Base-by-base conservation (phyloP, 352 stramenopile species). In the Phytophthora brassicae region DNA sequence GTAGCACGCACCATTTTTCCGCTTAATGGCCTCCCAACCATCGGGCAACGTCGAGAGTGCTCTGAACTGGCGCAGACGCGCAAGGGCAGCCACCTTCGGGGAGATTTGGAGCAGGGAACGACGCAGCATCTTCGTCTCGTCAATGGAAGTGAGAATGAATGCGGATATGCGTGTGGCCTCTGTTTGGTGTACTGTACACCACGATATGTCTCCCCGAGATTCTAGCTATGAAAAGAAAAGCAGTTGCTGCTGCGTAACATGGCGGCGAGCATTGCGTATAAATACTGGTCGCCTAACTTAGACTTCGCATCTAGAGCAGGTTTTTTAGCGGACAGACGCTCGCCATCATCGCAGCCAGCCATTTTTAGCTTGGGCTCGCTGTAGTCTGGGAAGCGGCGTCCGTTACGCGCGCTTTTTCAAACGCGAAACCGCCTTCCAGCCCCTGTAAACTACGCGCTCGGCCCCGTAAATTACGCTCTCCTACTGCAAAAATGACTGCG, bases 1-100 rank as follows among this genome's bases (percentile, higher is more conserved):
- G 6, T 17, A 44, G 7, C 29, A 51, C 61, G 31, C 28, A 90
- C 81, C 79, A 33, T 88, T 90, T 49, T 64, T 75, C 35, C 81
- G 77, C 41, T 55, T 82, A 51, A 90, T 78, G 35, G 54, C 47
- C 60, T 90, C 81, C 79, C 81, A 90, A 2, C 77, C 81, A 7
- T 79, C 74, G 14, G 79, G 75, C 23, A 89, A 47, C 2, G 51
- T 56, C 0, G 66, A 85, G 23, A 80, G 63, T 26, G 29, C 14
- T 57, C 57, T 64, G 7, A 39, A 24, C n/a, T 56, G 52, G 0
- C 33, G 22, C 8, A 56, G 23, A 24, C 33, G 35, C 42, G 39
- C 43, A 13, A 38, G 14, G 43, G 29, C 45, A 13, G 19, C 26
- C 9, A 29, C 23, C 14, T 35, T 2, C 16, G 42, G 29, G 33